phyloP scores from a whole-genome alignment of 1,139 yeast genomes.

The Candida sanyaensis region DNA sequence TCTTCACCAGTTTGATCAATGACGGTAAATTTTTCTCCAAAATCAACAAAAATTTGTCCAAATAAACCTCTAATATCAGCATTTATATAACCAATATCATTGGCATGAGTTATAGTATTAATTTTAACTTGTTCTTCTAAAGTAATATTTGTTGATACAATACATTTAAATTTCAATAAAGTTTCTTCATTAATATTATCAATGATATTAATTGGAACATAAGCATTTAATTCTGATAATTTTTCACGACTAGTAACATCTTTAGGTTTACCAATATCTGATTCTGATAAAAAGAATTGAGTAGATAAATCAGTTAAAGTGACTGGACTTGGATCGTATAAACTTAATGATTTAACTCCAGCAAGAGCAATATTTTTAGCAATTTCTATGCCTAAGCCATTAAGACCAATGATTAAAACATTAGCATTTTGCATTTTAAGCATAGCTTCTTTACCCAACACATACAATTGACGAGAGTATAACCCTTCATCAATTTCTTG shows the following conservation, averaged over 20 bases:
- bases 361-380: slow-evolving; percentile 97
- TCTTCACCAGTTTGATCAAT: slow-evolving; percentile 92
- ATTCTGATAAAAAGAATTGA: slow-evolving; percentile 77
- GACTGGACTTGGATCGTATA: slow-evolving; percentile 79
- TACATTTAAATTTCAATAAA: slow-evolving; percentile 68
- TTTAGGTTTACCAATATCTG: slow-evolving; percentile 76
- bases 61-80: slow-evolving; percentile 87
- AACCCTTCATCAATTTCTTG: slow-evolving; percentile 80
- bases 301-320: slow-evolving; percentile 75
- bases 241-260: slow-evolving; percentile 68
- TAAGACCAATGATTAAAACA: slow-evolving; percentile 83
- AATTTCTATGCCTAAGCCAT: slow-evolving; percentile 92
- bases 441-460: slow-evolving; percentile 96
- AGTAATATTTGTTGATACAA: slow-evolving; percentile 77
- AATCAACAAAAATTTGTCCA: slow-evolving; percentile 87
- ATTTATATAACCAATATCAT: slow-evolving; percentile 75
- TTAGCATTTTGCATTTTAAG: slow-evolving; percentile 91
- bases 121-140: slow-evolving; percentile 75
- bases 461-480: slow-evolving; percentile 94
- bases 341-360: slow-evolving; percentile 90
- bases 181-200: slow-evolving; percentile 50
- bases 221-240: slow-evolving; percentile 80
- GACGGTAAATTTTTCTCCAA: slow-evolving; percentile 79
- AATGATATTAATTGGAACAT: slow-evolving; percentile 82
- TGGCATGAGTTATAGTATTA: slow-evolving; percentile 72